Evolutionary conservation across 306 rosid species (phyloP), one percentile per base, ranked within the genome.

Genomic region (Prunus armeniaca): DNA sequence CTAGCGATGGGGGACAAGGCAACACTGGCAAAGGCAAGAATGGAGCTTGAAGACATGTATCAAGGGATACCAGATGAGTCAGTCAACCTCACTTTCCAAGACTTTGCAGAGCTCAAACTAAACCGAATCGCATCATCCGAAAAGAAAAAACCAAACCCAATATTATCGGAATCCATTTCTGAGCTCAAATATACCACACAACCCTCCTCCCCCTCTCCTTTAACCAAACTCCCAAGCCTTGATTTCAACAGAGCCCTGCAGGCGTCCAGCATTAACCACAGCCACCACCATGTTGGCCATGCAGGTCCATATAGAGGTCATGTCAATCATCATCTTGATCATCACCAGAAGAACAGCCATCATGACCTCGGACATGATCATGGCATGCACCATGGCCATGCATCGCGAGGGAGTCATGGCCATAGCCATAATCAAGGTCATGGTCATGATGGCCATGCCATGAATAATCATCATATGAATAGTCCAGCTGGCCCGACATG

Each of bases 31-130:
- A 93, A 83, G 80, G 93, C 92, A 75, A 88, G 71, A 76, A 78
- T 61, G 71, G 89, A 80, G 85, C 93, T 91, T 61, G 97, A 91
- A 75, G 91, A 92, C 82, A 32, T 93, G 67, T 91, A 93, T 80
- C 84, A 52, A 25, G 97, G 97, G 24, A 79, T 94, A 41, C 97
- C 97, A 43, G 97, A 94, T 57, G 98, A 94, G 20, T 91, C 97
- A 0, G 97, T 90, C 34, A 87, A 94, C 78, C 96, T 88, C 25
- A 90, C 98, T n/a, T 91, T 94, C 73, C 83, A 90, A 72, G 89
- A 91, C 87, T 81, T 90, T 2, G 90, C 95, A 49, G 79, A 86
- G 3, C 64, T 84, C 30, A 79, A 71, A 27, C 34, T 73, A 34
- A 73, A 52, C 17, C 17, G 67, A 57, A 79, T 68, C 28, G 3